Conservation (phyloP, 768 basidiomycete species). For the Panaeolus cyanescens region DNA sequence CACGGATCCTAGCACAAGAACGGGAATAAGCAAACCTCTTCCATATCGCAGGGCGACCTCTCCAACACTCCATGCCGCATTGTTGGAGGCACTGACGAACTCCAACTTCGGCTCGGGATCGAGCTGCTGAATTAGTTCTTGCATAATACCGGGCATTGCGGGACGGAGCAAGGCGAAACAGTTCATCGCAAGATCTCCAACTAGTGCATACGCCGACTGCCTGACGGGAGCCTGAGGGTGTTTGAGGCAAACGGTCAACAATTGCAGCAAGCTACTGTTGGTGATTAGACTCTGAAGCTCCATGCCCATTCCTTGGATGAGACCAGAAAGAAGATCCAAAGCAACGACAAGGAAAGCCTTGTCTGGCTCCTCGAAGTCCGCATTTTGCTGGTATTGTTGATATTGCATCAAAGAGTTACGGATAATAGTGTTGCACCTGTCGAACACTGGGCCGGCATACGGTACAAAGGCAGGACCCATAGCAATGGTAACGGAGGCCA, state of each 20-base stretch:
- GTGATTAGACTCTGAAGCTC: conserved; percentile 74
- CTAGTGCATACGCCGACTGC: conserved; percentile 97
- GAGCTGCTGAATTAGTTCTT: conserved; percentile 85
- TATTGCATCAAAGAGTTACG: conserved; percentile 82
- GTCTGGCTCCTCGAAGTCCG: conserved; percentile 93
- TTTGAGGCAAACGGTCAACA: conserved; percentile 89
- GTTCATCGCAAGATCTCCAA: conserved; percentile 97
- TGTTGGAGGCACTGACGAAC: conserved; percentile 96
- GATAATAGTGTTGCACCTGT: conserved; percentile 87
- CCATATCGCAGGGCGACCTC: conserved; percentile 95
- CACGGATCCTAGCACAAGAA: neutral
- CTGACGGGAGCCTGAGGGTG: conserved; percentile 95
- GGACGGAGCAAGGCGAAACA: conserved; percentile 88
- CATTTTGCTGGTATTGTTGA: conserved; percentile 85
- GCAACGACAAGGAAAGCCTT: conserved; percentile 97
- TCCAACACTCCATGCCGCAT: conserved; percentile 99
- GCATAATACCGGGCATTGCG: conserved; percentile 86
- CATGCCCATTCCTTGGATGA: conserved; percentile 91
- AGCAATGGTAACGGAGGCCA: conserved; percentile 96
- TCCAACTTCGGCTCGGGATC: conserved; percentile 92
- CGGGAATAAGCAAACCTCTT: conserved; percentile 49
- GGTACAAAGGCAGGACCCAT: conserved; percentile 88
- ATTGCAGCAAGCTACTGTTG: conserved; percentile 65
- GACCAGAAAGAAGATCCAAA: conserved; percentile 92
- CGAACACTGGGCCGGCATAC: conserved; percentile 90